Evolutionary conservation across 2,329 filamentous ascomycete species (phyloP).

Genomic region (Fusarium odoratissimum): DNA sequence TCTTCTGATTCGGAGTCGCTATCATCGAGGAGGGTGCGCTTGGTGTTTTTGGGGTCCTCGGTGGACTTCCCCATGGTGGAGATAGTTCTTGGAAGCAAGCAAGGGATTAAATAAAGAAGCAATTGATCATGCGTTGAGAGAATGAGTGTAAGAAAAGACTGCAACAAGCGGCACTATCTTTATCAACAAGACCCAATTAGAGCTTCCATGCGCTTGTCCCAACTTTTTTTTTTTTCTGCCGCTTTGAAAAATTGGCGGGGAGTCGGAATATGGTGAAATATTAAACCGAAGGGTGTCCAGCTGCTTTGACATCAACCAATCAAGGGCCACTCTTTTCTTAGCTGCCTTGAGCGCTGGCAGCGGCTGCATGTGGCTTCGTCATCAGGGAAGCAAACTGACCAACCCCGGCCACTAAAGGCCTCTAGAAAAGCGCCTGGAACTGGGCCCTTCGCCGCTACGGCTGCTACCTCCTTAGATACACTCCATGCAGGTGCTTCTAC

Average conservation of each 20-base stretch:
- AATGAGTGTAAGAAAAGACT: conserved; percentile 4
- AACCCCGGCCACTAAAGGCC: conserved; percentile 42
- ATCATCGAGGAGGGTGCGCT: conserved; percentile 67
- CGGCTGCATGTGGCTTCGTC: conserved; percentile 42
- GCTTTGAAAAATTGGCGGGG: conserved; percentile 50
- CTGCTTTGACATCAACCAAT: conserved; percentile 13
- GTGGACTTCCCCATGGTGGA: conserved; percentile 34
- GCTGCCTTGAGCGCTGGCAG: neutral
- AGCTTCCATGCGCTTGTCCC: conserved; percentile 23
- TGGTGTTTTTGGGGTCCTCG: conserved; percentile 52
- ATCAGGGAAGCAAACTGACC: conserved; percentile 34
- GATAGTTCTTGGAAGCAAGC: neutral
- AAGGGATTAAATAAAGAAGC: neutral
- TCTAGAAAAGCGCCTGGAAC: conserved; percentile 23
- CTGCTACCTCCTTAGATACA: conserved; percentile 14
- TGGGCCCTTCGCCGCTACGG: conserved; percentile 16
- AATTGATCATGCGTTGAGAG: neutral
- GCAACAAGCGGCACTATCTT: conserved; percentile 24
- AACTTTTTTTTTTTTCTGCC: conserved; percentile 47
- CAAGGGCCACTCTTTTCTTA: neutral
- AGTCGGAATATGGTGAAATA: conserved; percentile 22
- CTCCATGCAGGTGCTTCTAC: neutral
- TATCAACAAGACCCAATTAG: conserved; percentile 24
- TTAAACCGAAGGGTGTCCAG: neutral
- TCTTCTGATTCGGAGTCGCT: conserved; percentile 62